These are phyloP conservation scores for Metarhizium humberi DNA, from an alignment of 2,329 filamentous ascomycete genomes.

Conservation along the genomic window DNA sequence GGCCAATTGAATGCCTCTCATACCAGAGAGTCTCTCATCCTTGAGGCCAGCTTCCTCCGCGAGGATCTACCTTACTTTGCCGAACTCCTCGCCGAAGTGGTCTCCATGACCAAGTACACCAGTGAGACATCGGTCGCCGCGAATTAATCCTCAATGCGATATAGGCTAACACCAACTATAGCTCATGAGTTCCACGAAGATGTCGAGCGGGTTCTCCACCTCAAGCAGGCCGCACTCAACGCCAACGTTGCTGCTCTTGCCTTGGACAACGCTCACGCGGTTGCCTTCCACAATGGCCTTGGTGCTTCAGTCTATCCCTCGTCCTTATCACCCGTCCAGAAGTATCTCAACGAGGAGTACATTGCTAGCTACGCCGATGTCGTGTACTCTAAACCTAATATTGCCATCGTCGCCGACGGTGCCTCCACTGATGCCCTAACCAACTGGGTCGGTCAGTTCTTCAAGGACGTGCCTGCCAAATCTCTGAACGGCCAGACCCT, in stretches of 20 bases:
- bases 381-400: slow-evolving; percentile 82
- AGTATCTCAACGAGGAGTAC: slow-evolving; percentile 70
- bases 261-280: slow-evolving; percentile 72
- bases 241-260: slow-evolving; percentile 58
- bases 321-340: slow-evolving; percentile 59
- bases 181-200: slow-evolving; percentile 89
- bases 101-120: slow-evolving; percentile 79
- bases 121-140: slow-evolving; percentile 35
- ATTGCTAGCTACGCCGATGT: slow-evolving; percentile 67
- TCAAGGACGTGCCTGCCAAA: slow-evolving; percentile 57
- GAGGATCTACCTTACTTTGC: slow-evolving; percentile 96
- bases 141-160: slow-evolving; percentile 8
- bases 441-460: slow-evolving; percentile 93
- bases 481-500: slow-evolving; percentile 42
- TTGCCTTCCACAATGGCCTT: slow-evolving; percentile 91
- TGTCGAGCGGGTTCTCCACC: slow-evolving; percentile 64
- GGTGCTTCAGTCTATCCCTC: slow-evolving; percentile 69
- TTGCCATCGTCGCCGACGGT: slow-evolving; percentile 86
- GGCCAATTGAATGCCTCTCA: slow-evolving; percentile 81
- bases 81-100: slow-evolving; percentile 88
- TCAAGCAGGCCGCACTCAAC: slow-evolving; percentile 66
- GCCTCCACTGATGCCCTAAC: slow-evolving; percentile 64
- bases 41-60: slow-evolving; percentile 91
- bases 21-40: slow-evolving; percentile 84
- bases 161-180: slow-evolving; percentile 25